phyloP scores from a whole-genome alignment of 441 rosid species.

The Euphorbia schlechtendalii region DNA sequence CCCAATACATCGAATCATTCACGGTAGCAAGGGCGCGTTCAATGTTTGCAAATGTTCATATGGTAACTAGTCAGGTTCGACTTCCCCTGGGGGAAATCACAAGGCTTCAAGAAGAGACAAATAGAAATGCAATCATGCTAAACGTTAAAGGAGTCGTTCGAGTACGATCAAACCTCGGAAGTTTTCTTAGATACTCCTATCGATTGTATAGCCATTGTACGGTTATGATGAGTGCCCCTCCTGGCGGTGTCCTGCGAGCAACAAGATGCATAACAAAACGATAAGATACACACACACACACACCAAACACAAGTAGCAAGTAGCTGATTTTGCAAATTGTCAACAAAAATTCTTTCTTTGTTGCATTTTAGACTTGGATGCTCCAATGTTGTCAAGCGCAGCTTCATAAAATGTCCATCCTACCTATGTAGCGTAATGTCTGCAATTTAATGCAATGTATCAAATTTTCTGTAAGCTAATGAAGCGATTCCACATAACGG shows the following conservation, averaged over 20 bases:
- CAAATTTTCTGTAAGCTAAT: neutral
- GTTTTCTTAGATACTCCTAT: slow-evolving; percentile 57
- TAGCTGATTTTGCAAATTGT: slow-evolving; percentile 9
- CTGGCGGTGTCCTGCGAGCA: slow-evolving; percentile 49
- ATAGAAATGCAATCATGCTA: slow-evolving; percentile 37
- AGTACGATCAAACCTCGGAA: slow-evolving; percentile 55
- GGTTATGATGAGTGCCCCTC: slow-evolving; percentile 51
- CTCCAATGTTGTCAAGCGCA: neutral
- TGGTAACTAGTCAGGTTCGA: slow-evolving; percentile 66
- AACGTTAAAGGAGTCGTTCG: slow-evolving; percentile 53
- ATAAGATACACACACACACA: too few species aligned
- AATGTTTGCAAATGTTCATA: slow-evolving; percentile 38
- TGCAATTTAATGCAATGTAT: neutral
- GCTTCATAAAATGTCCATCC: neutral
- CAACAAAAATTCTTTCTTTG: too few species aligned
- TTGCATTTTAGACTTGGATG: too few species aligned
- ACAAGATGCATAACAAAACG: slow-evolving; percentile 61
- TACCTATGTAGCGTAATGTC: neutral
- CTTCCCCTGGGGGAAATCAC: slow-evolving; percentile 37
- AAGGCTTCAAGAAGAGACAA: slow-evolving; percentile 42
- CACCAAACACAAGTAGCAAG: neutral
- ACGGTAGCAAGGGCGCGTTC: slow-evolving; percentile 37
- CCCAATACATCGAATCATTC: slow-evolving; percentile 62
- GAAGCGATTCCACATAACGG: neutral
- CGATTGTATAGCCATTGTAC: slow-evolving; percentile 51